phyloP scores from a whole-genome alignment of 2,329 filamentous ascomycete species.

The Pestalotiopsis sp. region DNA sequence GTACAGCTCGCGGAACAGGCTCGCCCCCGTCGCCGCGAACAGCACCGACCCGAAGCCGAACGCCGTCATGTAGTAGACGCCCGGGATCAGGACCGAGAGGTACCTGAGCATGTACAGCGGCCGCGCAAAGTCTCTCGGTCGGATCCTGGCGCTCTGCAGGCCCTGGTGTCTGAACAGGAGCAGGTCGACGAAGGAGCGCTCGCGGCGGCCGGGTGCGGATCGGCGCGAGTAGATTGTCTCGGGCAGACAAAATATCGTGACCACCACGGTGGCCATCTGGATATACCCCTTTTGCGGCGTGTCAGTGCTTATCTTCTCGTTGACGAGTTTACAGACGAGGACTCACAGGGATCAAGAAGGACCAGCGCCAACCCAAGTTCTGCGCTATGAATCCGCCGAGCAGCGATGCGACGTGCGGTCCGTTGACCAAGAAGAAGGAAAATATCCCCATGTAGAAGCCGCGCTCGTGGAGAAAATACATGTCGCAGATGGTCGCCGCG shows the following conservation, averaged over 20 bases:
- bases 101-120: constrained; percentile 27
- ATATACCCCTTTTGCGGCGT: constrained; percentile 16
- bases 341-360: constrained; percentile 27
- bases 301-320: neutral
- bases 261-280: constrained; percentile 23
- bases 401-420: constrained; percentile 23
- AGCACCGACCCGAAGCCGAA: constrained; percentile 29
- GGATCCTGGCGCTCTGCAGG: constrained; percentile 5
- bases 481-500: constrained; percentile 23
- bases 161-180: neutral
- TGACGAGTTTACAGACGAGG: neutral
- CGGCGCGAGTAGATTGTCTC: constrained; percentile 28
- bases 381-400: constrained; percentile 32
- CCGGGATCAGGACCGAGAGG: constrained; percentile 22
- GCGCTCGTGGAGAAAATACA: constrained; percentile 26
- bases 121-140: constrained; percentile 19
- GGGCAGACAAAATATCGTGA: constrained; percentile 27
- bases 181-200: constrained; percentile 1
- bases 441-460: constrained; percentile 28
- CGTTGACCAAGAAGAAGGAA: constrained; percentile 25
- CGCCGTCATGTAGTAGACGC: constrained; percentile 25
- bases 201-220: neutral
- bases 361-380: constrained; percentile 27
- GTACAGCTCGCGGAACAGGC: constrained; percentile 23
- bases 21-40: constrained; percentile 25